phyloP scores from a whole-genome alignment of 164 flowering plant species.

The Brasenia schreberi region DNA sequence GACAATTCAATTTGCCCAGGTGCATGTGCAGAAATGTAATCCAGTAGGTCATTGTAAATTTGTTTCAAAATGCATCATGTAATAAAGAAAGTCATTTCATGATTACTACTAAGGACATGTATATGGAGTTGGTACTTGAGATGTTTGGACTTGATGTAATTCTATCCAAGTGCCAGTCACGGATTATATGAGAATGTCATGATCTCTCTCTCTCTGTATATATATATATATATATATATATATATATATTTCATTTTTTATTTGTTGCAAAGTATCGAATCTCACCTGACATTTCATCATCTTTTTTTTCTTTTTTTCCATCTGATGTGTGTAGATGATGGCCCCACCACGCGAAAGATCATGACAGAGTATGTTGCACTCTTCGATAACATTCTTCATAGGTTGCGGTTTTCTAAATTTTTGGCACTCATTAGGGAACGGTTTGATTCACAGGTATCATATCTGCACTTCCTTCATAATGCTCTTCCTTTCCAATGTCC shows the following conservation, averaged over 20 bases:
- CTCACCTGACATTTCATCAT: not conserved
- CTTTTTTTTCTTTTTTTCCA: not conserved
- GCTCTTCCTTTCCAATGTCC: too few species aligned
- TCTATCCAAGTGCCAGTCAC: too few species aligned
- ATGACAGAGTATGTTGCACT: constrained; percentile 45
- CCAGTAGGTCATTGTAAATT: too few species aligned
- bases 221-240: not conserved
- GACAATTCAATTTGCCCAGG: too few species aligned
- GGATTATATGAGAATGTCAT: not conserved
- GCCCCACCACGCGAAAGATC: constrained; percentile 18
- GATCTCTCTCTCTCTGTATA: not conserved
- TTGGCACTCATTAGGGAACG: constrained; percentile 34
- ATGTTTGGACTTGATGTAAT: too few species aligned
- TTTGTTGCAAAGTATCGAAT: not conserved
- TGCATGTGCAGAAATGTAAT: too few species aligned
- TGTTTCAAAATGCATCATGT: too few species aligned
- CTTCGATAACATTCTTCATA: constrained; percentile 63
- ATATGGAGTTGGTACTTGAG: too few species aligned
- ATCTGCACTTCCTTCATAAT: not conserved
- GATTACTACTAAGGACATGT: too few species aligned
- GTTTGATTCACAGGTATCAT: constrained; percentile 41
- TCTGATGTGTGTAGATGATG: constrained; percentile 21
- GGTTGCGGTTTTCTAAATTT: constrained; percentile 72
- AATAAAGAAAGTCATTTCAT: too few species aligned
- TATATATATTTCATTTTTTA: not conserved